Base-by-base conservation (phyloP, 2,329 filamentous ascomycete species). In the Nakataea oryzae region DNA sequence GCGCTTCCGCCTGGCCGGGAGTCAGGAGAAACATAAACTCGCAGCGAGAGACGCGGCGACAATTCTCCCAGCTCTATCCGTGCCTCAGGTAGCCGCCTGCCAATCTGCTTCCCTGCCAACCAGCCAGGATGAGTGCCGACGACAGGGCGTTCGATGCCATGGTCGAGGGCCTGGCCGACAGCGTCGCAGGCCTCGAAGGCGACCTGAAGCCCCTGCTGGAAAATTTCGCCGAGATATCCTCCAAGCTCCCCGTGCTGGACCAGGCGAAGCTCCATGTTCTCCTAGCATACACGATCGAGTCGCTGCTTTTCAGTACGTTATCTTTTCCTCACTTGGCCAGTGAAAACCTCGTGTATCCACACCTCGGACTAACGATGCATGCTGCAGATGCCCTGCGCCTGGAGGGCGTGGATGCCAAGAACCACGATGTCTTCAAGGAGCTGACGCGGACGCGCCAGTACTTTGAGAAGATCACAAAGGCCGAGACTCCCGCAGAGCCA, bases 191-290 rank as follows among this genome's bases (percentile, higher is more conserved):
- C 62, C 82, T 97, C 58, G 86, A 96, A 71, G 83, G 87, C 47
- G 80, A 84, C 4, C 80, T 97, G 30, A 76, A 84, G 65, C 91
- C 93, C n/a, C 77, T 97, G 7, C 76, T 96, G 29, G 78, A 80
- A 47, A 81, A 81, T 59, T 76, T 97, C 56, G 79, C 85, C 60
- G 84, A 87, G 54, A 83, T 85, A 62, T 86, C 91, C 6, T 87
- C 86, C 62, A 91, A 91, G 71, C 81, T 97, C 30, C 93, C 93
- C 1, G 81, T 97, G n/a, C 81, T 99, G 64, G 93, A 97, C 78
- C 93, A 91, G 77, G 92, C 95, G 9, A 97, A 97, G 76, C 86
- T 97, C 64, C 91, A 96, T 72, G 87, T 95, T n/a, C 80, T 96
- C 26, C 81, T 88, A 60, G 89, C 91, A 24, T 99, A 97, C 73